phyloP scores from a whole-genome alignment of 768 basidiomycete species.

The Daedaleopsis nitida region DNA sequence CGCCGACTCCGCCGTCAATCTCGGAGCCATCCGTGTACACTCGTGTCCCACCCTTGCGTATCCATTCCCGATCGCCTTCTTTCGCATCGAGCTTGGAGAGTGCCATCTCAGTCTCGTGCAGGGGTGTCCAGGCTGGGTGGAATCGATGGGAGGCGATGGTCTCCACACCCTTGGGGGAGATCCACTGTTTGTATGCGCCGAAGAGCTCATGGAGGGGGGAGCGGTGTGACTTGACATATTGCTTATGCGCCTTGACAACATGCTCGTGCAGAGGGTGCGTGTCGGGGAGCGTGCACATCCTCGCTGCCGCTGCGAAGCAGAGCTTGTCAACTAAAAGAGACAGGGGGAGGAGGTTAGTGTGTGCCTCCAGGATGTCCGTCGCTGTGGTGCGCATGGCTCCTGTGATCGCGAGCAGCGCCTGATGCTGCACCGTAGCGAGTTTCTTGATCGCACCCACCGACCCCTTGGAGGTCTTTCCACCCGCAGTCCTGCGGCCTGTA shows the following conservation, averaged over 20 bases:
- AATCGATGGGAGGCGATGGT: too few relatives aligned
- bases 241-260: too few relatives aligned
- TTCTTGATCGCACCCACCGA: neutral
- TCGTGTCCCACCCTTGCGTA: neutral
- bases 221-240: too few relatives aligned
- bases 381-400: constrained; percentile 29
- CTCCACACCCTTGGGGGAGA: too few relatives aligned
- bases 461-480: neutral
- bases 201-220: too few relatives aligned
- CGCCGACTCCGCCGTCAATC: too few relatives aligned
- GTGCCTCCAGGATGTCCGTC: constrained; percentile 24
- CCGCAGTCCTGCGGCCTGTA: neutral
- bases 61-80: too few relatives aligned
- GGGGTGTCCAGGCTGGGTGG: too few relatives aligned
- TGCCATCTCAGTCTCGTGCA: too few relatives aligned
- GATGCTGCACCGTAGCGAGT: constrained; percentile 25
- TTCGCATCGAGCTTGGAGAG: too few relatives aligned
- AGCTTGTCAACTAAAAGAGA: constrained; percentile 17
- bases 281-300: constrained; percentile 23
- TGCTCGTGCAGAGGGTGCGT: constrained; percentile 7
- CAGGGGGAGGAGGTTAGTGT: constrained; percentile 24
- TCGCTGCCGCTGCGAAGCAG: constrained; percentile 9
- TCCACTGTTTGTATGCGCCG: too few relatives aligned
- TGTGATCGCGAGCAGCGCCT: constrained; percentile 23
- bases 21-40: constrained; percentile 33